Evolutionary conservation across 2,329 filamentous ascomycete species (phyloP), one percentile per base, ranked within the genome.

Genomic region (Remersonia thermophila): DNA sequence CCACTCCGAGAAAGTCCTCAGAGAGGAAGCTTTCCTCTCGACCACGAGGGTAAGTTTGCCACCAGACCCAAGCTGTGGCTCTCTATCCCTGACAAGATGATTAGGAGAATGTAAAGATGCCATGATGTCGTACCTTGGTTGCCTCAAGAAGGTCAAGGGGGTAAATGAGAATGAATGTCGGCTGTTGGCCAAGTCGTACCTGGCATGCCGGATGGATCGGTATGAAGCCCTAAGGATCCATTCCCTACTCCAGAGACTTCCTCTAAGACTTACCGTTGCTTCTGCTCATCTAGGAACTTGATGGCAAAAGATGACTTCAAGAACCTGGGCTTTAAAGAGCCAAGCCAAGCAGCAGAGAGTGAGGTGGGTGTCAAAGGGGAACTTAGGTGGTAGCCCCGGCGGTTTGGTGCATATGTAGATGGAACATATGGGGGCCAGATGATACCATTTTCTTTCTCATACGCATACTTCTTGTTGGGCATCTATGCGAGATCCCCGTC

Each of bases 291-390:
- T 26, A 86, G 86, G 48, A 95, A 96, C 54, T 65, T 98, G 23
- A 98, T 98, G 91, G 87, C 87, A 7, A 84, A 74, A 48, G 91
- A 98, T 54, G 83, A 93, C 41, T 91, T 96, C 60, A 85, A 83
- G 59, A 98, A 98, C 54, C 65, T 98, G 28, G 91, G 91, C 0
- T 91, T 93, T 49, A 63, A 66, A 5, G 68, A 73, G 9, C 20
- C 20, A 23, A 23, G 20, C 9, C 5, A 20, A 33, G 39, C 45
- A 15, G 54, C 57, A 11, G 52, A 53, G n/a, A 36, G 45, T 4
- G 49, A 55, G 38, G 45, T 48, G 33, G 48, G 51, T 12, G 47
- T 52, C 32, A 54, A 60, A 33, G 56, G 55, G 39, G 57, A 57
- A 43, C 44, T 56, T 42, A 40, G 40, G 35, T 56, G 60, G 60